Conservation (phyloP, 176 grass and related monocot species). For the Zoysia japonica region DNA sequence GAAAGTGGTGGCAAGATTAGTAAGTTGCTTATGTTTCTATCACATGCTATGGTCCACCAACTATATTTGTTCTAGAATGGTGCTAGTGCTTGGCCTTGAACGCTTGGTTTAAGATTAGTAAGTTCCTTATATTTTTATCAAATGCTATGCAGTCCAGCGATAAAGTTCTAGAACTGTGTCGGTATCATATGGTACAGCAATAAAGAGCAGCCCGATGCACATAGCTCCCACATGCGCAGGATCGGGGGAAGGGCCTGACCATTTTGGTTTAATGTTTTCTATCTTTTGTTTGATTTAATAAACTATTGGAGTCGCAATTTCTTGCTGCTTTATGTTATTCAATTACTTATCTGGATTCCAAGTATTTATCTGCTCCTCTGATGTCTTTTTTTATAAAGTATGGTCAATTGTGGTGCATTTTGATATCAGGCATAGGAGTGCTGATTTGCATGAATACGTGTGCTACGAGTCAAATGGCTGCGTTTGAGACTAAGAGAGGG, state of each 20-base stretch:
- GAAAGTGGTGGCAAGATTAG: slow-evolving; percentile 89
- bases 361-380: slow-evolving; percentile 18
- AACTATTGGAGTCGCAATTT: slow-evolving; percentile 23
- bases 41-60: not conserved
- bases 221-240: too few relatives aligned
- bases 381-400: slow-evolving; percentile 7
- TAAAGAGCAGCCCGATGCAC: not conserved
- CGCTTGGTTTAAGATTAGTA: too few relatives aligned
- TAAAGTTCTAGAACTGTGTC: not conserved
- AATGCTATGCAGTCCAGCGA: too few relatives aligned
- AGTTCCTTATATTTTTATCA: too few relatives aligned
- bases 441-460: slow-evolving; percentile 13
- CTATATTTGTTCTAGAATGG: slow-evolving; percentile 5
- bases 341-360: not conserved
- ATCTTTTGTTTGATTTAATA: slow-evolving; percentile 13
- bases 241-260: too few relatives aligned
- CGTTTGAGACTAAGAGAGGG: not conserved
- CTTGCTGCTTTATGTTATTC: slow-evolving; percentile 24
- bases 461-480: not conserved
- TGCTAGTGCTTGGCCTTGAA: slow-evolving; percentile 3
- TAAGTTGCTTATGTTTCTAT: slow-evolving; percentile 51
- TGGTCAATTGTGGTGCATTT: not conserved
- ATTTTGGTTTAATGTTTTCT: not conserved
- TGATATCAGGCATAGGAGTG: not conserved
- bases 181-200: slow-evolving; percentile 19